Evolutionary conservation across 352 stramenopile species (phyloP), one percentile per base, ranked within the genome.

Genomic region (Phytophthora brassicae): DNA sequence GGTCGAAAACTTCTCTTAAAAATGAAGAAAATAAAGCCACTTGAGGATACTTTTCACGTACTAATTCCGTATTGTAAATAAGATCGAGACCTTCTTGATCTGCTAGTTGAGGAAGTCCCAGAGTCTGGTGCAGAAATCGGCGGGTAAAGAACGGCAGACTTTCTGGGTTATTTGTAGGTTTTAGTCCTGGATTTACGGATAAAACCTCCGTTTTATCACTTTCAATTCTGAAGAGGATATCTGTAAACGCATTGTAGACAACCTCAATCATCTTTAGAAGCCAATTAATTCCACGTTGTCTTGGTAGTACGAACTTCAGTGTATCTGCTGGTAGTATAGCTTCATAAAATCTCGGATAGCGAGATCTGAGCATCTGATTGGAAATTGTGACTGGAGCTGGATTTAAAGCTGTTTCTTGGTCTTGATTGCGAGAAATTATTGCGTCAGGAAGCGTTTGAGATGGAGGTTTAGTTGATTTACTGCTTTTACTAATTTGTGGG

Each of bases 81-180:
- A 94, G 56, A 43, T 94, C 83, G 8, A 90, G 29, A 17, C 70
- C 80, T 16, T 94, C 83, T 63, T 94, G 83, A 16, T 92, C 81
- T 0, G 80, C 83, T 2, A 94, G 62, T 24, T 75, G 49, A 2
- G 63, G 46, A 1, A 90, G 55, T 4, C 85, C 85, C 5, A 94
- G 41, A 0, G 66, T 68, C 7, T 79, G 78, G 2, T 79, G 69
- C 0, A 94, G 48, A 36, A 80, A 82, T 26, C 71, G 74, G 17
- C 77, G 70, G 1, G 77, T 61, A n/a, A 92, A 83, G 23, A 78
- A 64, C 16, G 83, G 80, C 65, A 94, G 33, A 16, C 13, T 54
- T 22, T 60, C 7, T 12, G 38, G 9, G 2, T 31, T 35, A 11
- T 11, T 51, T 5, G 52, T 55, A 6, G 43, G 29, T 23, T 35